Conservation (phyloP, 192 early-diverging fungal species). For the Haplosporangium gracile region DNA sequence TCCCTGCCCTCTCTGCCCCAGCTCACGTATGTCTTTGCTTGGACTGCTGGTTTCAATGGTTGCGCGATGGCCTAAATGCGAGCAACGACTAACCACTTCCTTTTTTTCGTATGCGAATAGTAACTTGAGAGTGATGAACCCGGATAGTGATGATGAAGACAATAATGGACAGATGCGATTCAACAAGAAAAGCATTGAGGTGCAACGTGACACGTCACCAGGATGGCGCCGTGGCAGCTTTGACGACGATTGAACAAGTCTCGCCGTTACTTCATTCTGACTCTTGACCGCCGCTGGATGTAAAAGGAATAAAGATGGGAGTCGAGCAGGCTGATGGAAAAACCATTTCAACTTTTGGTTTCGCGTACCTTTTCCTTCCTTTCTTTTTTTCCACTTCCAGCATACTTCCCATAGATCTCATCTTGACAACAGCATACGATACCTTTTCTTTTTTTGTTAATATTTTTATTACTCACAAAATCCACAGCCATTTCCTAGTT, state of each 20-base stretch:
- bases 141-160: constrained; percentile 35
- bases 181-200: constrained; percentile 11
- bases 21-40: constrained; percentile 29
- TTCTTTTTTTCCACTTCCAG: no score
- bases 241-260: constrained; percentile 39
- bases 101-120: background rate
- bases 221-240: constrained; percentile 56
- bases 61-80: background rate
- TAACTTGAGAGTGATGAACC: constrained; percentile 51
- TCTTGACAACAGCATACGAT: no score
- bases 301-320: background rate
- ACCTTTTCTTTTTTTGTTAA: no score
- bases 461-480: no score
- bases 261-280: background rate
- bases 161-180: background rate
- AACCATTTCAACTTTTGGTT: no score
- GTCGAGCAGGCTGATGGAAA: no score
- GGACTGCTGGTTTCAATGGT: background rate
- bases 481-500: no score
- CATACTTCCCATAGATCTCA: no score
- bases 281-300: no score
- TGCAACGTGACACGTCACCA: constrained; percentile 22
- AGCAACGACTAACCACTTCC: background rate
- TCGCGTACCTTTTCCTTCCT: no score
- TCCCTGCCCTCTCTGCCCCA: constrained; percentile 34